phyloP scores from a whole-genome alignment of 768 basidiomycete species.

The Pulveroboletus sp. region DNA sequence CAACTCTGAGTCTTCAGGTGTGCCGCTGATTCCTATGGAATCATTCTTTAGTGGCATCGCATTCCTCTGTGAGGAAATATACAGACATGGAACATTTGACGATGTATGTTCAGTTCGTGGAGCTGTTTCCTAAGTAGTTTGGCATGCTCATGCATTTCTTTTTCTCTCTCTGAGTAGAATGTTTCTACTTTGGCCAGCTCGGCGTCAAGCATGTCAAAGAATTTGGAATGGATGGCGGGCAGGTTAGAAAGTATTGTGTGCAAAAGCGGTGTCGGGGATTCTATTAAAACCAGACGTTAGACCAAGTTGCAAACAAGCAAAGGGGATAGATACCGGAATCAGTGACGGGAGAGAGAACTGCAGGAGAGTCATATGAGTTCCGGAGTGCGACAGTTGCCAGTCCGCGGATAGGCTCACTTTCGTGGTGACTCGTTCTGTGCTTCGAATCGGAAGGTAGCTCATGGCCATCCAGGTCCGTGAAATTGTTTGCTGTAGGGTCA shows the following conservation, averaged over 20 bases:
- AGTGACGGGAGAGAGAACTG: not conserved
- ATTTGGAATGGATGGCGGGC: conserved; percentile 57
- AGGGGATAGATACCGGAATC: conserved; percentile 11
- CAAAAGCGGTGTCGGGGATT: conserved; percentile 28
- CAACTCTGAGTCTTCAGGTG: conserved; percentile 8
- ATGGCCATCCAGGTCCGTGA: not conserved
- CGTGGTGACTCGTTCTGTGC: not conserved
- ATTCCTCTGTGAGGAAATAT: conserved; percentile 10
- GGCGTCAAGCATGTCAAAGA: conserved; percentile 72
- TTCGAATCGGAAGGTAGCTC: not conserved
- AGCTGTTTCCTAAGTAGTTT: conserved; percentile 62
- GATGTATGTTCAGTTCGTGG: conserved; percentile 67
- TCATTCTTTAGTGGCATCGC: not conserved
- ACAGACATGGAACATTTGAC: conserved; percentile 51
- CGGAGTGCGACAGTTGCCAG: not conserved
- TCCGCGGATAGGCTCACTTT: conserved; percentile 10
- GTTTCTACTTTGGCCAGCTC: conserved; percentile 82
- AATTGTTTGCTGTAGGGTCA: not conserved
- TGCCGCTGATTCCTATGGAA: conserved; percentile 13
- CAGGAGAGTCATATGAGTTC: not conserved
- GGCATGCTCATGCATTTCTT: conserved; percentile 50
- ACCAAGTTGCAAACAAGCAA: not conserved
- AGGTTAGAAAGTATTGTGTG: conserved; percentile 51
- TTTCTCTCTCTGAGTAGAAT: conserved; percentile 75
- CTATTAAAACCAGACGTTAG: conserved; percentile 9